phyloP scores from a whole-genome alignment of 768 basidiomycete species.

The Xerocomellus intermedius region DNA sequence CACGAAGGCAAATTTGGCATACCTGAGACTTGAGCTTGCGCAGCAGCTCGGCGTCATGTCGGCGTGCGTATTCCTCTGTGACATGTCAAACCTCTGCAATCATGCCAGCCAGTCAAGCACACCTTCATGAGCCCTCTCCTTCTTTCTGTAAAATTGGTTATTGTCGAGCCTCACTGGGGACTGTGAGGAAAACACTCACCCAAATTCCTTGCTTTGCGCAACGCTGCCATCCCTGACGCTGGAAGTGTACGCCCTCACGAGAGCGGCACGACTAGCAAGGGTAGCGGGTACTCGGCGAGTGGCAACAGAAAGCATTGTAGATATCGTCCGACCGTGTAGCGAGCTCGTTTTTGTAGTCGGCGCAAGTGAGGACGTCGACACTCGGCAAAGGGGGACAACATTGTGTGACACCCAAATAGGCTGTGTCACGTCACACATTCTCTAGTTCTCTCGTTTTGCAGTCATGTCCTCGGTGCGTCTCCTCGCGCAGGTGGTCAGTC shows the following conservation, averaged over 20 bases:
- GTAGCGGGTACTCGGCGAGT: slow-evolving; percentile 42
- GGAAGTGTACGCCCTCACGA: slow-evolving; percentile 36
- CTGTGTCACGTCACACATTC: slow-evolving; percentile 45
- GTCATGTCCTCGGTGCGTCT: slow-evolving; percentile 60
- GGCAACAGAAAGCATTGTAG: slow-evolving; percentile 25
- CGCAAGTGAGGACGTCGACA: background rate
- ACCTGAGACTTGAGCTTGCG: slow-evolving; percentile 60
- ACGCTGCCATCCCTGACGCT: slow-evolving; percentile 53
- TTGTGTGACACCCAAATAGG: slow-evolving; percentile 24
- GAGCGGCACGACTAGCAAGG: slow-evolving; percentile 35
- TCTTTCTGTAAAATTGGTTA: slow-evolving; percentile 47
- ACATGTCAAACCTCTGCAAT: background rate
- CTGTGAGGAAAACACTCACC: slow-evolving; percentile 36
- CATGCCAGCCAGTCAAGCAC: slow-evolving; percentile 4
- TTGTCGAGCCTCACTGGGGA: background rate
- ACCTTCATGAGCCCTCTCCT: slow-evolving; percentile 73
- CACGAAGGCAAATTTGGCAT: slow-evolving; percentile 13
- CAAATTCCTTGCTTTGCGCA: slow-evolving; percentile 62
- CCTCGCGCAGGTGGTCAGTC: slow-evolving; percentile 53
- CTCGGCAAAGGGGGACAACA: background rate
- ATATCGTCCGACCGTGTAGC: background rate
- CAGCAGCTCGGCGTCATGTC: slow-evolving; percentile 56
- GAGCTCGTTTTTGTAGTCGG: background rate
- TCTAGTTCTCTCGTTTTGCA: slow-evolving; percentile 35
- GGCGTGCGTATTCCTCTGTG: slow-evolving; percentile 62